phyloP scores from a whole-genome alignment of 2,329 filamentous ascomycete species.

The Botryotinia globosa region DNA sequence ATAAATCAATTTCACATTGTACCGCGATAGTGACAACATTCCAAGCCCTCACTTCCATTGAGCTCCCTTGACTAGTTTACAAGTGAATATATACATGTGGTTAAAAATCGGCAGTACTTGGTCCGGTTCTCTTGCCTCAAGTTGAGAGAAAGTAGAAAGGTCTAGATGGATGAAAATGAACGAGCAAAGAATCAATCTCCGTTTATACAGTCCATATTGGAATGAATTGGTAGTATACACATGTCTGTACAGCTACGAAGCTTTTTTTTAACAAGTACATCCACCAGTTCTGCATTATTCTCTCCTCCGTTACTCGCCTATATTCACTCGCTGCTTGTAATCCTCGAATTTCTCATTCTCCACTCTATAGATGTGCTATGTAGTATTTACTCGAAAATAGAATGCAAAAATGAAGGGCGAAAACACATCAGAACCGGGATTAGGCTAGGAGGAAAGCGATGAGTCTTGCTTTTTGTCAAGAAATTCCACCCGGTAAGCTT shows the following conservation, averaged over 20 bases:
- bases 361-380: background rate
- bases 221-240: rapidly evolving
- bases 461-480: background rate
- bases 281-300: background rate
- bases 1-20: background rate
- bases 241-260: background rate
- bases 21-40: background rate
- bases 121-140: background rate
- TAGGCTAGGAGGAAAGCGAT: background rate
- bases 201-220: background rate
- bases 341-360: background rate
- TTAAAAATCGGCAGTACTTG: background rate
- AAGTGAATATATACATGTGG: background rate
- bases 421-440: rapidly evolving
- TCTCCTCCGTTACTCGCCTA: background rate
- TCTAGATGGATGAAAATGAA: background rate
- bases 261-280: background rate
- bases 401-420: background rate
- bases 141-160: background rate
- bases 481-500: background rate
- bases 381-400: background rate
- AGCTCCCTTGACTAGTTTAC: background rate
- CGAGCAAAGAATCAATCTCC: too few relatives aligned
- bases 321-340: background rate
- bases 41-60: background rate